Evolutionary conservation across 345 rosid species (phyloP), one percentile per base, ranked within the genome.

Genomic region (Linum tenue): DNA sequence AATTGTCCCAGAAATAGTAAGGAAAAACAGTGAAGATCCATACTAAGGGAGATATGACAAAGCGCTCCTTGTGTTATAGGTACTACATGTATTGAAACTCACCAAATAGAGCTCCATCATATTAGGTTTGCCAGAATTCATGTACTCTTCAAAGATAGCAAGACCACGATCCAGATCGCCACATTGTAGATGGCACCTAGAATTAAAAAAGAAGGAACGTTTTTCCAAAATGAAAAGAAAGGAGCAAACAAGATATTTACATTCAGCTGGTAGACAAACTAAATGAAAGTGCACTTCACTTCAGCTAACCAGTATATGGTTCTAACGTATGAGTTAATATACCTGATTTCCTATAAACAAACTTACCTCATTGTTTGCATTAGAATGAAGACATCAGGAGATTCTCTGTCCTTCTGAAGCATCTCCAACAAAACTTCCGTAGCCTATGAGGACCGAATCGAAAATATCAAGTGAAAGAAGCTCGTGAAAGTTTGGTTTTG

Each of bases 111-210:
- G 81, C 69, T 88, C 99, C 6, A 75, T 42, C 1, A 60, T 58
- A 31, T 83, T 81, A 56, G 68, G 56, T 78, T 64, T 90, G 71
- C 79, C 83, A 64, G 88, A 69, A 35, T 55, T 79, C 78, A 85
- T 64, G 82, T 79, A 75, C 36, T 88, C 88, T 71, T 83, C 81
- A 78, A 86, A 86, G 64, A 58, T 35, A 81, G 77, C 76, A 75
- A 75, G 81, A 80, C 87, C 97, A 39, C 68, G 82, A 62, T 88
- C 85, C 31, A 90, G 70, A 74, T 94, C 90, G 68, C 92, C 87
- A 55, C 86, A 68, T 62, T 69, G 80, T 63, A 88, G 75, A 78
- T 94, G 85, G 79, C 99, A 94, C 84, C 99, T 94, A 73, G 10
- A 57, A 57, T 35, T 42, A 67, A n/a, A 71, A 64, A 63, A 70